phyloP scores from a whole-genome alignment of 176 grass and related monocot genomes.

The Calamus simplicifolius region DNA sequence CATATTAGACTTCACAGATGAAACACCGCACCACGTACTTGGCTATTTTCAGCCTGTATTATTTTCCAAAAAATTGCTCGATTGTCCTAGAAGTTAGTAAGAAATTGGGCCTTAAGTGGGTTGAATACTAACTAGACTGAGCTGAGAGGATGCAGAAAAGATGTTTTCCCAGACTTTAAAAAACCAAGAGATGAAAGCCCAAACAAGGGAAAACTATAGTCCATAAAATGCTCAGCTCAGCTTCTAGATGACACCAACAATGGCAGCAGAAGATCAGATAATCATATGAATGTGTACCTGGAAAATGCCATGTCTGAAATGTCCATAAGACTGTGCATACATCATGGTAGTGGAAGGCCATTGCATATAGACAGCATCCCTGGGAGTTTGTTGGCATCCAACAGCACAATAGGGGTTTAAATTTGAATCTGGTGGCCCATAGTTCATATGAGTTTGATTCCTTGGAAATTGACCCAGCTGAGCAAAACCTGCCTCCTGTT shows the following conservation, averaged over 20 bases:
- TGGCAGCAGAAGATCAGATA: not conserved
- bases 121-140: too few species aligned
- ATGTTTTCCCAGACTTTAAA: not conserved
- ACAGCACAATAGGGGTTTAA: constrained; percentile 31
- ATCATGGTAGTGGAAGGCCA: constrained; percentile 64
- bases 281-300: constrained; percentile 42
- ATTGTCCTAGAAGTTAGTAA: too few species aligned
- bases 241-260: not conserved
- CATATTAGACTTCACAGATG: too few species aligned
- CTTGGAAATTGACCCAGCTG: constrained; percentile 44
- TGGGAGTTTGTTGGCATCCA: constrained; percentile 28
- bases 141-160: too few species aligned
- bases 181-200: not conserved
- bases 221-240: not conserved
- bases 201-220: not conserved
- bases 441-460: constrained; percentile 61
- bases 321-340: constrained; percentile 85
- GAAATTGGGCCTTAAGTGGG: too few species aligned
- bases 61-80: too few species aligned
- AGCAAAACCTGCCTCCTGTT: constrained; percentile 45
- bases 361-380: constrained; percentile 58
- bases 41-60: too few species aligned
- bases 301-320: constrained; percentile 45
- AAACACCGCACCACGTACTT: too few species aligned
- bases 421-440: constrained; percentile 43